These are phyloP conservation scores for Ophiostoma quercus DNA, from an alignment of 2,329 filamentous ascomycete genomes.

Conservation along the genomic window DNA sequence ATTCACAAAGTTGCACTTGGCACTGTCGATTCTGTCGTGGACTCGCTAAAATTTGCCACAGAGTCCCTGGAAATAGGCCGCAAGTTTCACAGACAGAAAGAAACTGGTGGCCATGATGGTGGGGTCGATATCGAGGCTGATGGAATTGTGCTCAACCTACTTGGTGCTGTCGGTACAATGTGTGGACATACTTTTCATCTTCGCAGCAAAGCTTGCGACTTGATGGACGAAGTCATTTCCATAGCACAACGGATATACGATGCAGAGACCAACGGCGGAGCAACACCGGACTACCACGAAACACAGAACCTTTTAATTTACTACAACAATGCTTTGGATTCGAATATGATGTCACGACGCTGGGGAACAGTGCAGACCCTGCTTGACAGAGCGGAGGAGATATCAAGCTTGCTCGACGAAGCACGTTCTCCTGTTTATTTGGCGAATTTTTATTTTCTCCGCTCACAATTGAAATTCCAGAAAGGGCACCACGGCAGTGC, in stretches of 20 bases:
- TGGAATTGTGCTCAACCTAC: not conserved
- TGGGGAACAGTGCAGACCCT: not conserved
- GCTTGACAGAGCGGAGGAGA: not conserved
- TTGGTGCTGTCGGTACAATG: not conserved
- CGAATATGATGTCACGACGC: not conserved
- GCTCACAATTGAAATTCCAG: not conserved
- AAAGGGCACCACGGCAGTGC: not conserved
- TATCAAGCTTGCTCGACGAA: not conserved
- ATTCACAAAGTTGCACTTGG: not conserved
- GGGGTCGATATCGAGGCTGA: not conserved
- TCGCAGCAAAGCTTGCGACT: not conserved
- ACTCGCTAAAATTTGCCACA: not conserved
- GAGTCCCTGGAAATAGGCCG: not conserved
- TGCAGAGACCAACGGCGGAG: no score
- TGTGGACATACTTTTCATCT: not conserved
- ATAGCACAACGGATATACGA: not conserved
- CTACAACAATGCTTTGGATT: not conserved
- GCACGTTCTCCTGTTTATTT: not conserved
- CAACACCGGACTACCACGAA: not conserved
- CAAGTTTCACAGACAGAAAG: not conserved
- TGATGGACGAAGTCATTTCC: not conserved
- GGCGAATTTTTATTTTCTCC: not conserved
- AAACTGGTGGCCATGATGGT: not conserved
- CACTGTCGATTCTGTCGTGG: not conserved
- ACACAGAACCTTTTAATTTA: rapidly evolving